Conservation (phyloP, 306 rosid genomes). For the Malus domestica region ASM211411v1 NC_041801.1:35059501-35060000, state of each 20-base stretch:
- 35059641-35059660: slow-evolving; percentile 7
- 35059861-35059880: not conserved
- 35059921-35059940: slow-evolving; percentile 84
- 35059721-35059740: slow-evolving; percentile 78
- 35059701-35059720: slow-evolving; percentile 91
- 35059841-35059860: not conserved
- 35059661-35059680: slow-evolving; percentile 6
- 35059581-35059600: slow-evolving; percentile 68
- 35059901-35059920: slow-evolving; percentile 18
- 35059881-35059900: slow-evolving; percentile 6
- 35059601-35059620: slow-evolving; percentile 13
- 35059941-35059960: slow-evolving; percentile 66
- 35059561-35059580: slow-evolving; percentile 88
- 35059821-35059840: slow-evolving; percentile 7
- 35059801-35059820: slow-evolving; percentile 53
- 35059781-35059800: slow-evolving; percentile 78
- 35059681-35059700: slow-evolving; percentile 79
- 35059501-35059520: slow-evolving; percentile 79
- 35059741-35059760: slow-evolving; percentile 55
- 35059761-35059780: slow-evolving; percentile 53
- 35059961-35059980: slow-evolving; percentile 77
- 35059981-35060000: slow-evolving; percentile 97
- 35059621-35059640: too few relatives aligned
- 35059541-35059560: slow-evolving; percentile 82
- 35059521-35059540: slow-evolving; percentile 79